Conservation (phyloP, 768 basidiomycete genomes). For the Leccinum barrowsii region DNA sequence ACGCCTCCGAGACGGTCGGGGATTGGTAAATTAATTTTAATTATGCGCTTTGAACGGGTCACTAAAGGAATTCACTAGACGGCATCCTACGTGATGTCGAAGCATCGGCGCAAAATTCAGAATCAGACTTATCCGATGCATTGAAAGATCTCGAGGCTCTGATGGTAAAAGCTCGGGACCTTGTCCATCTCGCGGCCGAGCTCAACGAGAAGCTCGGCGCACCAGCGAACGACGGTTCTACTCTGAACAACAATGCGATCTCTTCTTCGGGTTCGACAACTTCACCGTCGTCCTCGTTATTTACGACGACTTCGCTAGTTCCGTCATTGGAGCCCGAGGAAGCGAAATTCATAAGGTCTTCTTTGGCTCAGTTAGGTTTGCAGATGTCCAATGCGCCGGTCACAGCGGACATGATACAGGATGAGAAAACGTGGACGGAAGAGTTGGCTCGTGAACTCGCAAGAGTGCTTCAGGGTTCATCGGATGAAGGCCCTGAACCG, state of each 20-base stretch:
- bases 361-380: slow-evolving; percentile 86
- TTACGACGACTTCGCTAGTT: slow-evolving; percentile 29
- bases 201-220: slow-evolving; percentile 79
- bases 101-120: slow-evolving; percentile 56
- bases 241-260: not conserved
- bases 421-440: slow-evolving; percentile 75
- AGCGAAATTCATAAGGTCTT: slow-evolving; percentile 82
- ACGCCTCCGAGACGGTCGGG: slow-evolving; percentile 23
- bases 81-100: slow-evolving; percentile 80
- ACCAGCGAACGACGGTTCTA: slow-evolving; percentile 15
- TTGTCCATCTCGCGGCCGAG: slow-evolving; percentile 86
- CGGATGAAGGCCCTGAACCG: slow-evolving; percentile 12
- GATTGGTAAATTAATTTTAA: slow-evolving; percentile 23
- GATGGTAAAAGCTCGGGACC: slow-evolving; percentile 88
- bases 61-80: slow-evolving; percentile 42
- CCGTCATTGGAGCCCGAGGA: slow-evolving; percentile 67
- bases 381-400: slow-evolving; percentile 76
- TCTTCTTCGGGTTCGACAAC: slow-evolving; percentile 20
- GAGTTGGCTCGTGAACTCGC: slow-evolving; percentile 83
- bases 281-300: slow-evolving; percentile 21
- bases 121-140: slow-evolving; percentile 68
- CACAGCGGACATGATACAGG: slow-evolving; percentile 83
- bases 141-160: slow-evolving; percentile 86
- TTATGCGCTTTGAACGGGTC: not conserved
- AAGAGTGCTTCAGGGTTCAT: slow-evolving; percentile 55